Evolutionary conservation across 2,329 filamentous ascomycete species (phyloP), one percentile per base, ranked within the genome.

Genomic region (Aspergillus ochraceoroseus): DNA sequence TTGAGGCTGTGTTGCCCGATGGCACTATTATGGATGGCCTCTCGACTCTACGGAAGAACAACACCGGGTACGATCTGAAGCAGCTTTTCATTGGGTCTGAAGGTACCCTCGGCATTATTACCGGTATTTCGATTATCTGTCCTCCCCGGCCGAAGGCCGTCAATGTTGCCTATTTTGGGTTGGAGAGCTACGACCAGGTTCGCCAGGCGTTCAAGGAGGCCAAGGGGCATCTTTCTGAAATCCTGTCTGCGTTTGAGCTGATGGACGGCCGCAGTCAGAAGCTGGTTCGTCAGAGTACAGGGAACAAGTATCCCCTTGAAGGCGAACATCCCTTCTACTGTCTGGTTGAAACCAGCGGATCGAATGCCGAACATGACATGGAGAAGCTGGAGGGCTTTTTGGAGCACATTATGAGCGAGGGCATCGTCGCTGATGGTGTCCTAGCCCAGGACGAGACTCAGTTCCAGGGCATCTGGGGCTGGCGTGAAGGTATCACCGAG

Each of bases 61-160:
- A 98, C 71, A 98, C 92, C 2, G 92, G 92, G 18, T 98, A 96
- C 67, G 94, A 98, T 63, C 68, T 95, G 42, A 95, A 95, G 72
- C 90, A 95, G 67, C 77, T 95, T 23, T 95, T 98, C 64, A 94
- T 98, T 56, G 92, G 92, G 31, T 86, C 82, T 20, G 92, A 98
- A 66, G 92, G 92, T 15, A 96, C 92, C 4, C 84, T 96, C 48
- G 92, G 92, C 38, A 85, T 96, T 57, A 85, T 98, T 56, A 98
- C 92, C 12, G 89, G 79, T 32, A 76, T 96, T 25, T 89, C 88
- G 3, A 84, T 98, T 47, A 75, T 90, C 53, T 95, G 89, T 58
- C 89, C 92, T 0, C 88, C 89, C 59, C 79, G 87, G 12, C 85
- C 88, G 13, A 81, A 83, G 31, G 89, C 92, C 1, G 79, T 94